phyloP scores from a whole-genome alignment of 805 yeast genomes.

The Yamadazyma akitaensis region DNA sequence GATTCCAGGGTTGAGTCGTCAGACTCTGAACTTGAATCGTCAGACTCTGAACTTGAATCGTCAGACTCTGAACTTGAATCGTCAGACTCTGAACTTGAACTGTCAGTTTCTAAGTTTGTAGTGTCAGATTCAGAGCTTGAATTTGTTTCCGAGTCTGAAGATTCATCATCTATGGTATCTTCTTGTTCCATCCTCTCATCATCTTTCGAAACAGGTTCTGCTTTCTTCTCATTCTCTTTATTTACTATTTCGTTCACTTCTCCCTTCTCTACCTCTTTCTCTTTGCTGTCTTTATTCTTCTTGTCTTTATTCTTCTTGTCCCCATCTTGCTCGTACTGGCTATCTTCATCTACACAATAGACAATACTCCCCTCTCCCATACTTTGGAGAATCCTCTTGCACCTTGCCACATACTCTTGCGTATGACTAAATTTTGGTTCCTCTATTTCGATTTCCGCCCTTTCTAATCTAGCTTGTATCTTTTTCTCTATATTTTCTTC shows the following conservation, averaged over 20 bases:
- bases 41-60: not conserved
- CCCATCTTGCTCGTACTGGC: too few species aligned
- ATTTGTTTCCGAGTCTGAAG: conserved; percentile 3
- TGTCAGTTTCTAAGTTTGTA: too few species aligned
- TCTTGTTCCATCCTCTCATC: too few species aligned
- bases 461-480: conserved; percentile 24
- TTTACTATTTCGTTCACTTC: conserved; percentile 5
- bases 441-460: conserved; percentile 16
- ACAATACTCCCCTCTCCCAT: conserved; percentile 24
- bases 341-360: conserved; percentile 13
- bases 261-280: conserved; percentile 12
- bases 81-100: not conserved
- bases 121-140: too few species aligned
- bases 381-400: conserved; percentile 34
- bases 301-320: conserved; percentile 10
- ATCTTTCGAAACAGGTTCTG: too few species aligned
- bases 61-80: not conserved
- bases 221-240: conserved; percentile 1
- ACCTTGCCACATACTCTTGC: conserved; percentile 39
- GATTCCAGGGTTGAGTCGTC: conserved; percentile 5
- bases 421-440: conserved; percentile 14
- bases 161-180: not conserved
- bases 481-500: conserved; percentile 39
- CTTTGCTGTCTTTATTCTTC: conserved; percentile 7
- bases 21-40: not conserved